Evolutionary conservation across 768 basidiomycete genomes (phyloP), one percentile per base, ranked within the genome.

Genomic region (Trametes maxima): DNA sequence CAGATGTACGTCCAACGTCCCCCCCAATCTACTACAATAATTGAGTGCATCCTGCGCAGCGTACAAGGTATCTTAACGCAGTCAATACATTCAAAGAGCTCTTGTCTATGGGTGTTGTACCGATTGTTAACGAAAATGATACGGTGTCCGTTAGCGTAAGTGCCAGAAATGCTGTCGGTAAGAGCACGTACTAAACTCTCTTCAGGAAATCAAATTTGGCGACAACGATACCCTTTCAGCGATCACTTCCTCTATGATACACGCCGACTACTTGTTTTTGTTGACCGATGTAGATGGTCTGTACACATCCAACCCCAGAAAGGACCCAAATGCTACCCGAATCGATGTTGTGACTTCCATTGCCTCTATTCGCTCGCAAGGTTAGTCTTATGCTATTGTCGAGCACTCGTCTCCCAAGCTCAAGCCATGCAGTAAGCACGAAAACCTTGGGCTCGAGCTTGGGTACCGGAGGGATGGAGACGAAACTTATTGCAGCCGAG

Each of bases 81-180:
- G 92, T 94, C 58, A 98, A 97, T 68, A 98, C 97, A 0, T 84
- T 99, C 73, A 88, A 89, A 37, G 94, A 98, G 68, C 80, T 99
- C 12, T 76, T 99, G 25, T 85, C 85, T 3, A 91, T 98, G 89
- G 96, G 95, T 16, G 93, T 98, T 0, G 87, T 99, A 1, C 97
- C 97, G 2, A 98, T 99, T 64, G 95, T 99, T 56, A 99, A 99
- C 74, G 97, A 99, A 75, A 99, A 99, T 68, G 97, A 99, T 72
- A 98, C 97, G 0, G 87, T 99, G 37, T 96, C 95, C 22, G 97
- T 99, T 60, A 94, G 94, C 77, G 94, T 96, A 72, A 73, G 92
- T 85, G 7, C 19, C 2, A 19, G 21, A 5, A 25, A 36, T 1
- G 6, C 46, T 7, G 13, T n/a, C 13, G 16, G 24, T 49, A 14